phyloP scores from a whole-genome alignment of 192 early-diverging fungal genomes.

The Backusella westeae region DNA sequence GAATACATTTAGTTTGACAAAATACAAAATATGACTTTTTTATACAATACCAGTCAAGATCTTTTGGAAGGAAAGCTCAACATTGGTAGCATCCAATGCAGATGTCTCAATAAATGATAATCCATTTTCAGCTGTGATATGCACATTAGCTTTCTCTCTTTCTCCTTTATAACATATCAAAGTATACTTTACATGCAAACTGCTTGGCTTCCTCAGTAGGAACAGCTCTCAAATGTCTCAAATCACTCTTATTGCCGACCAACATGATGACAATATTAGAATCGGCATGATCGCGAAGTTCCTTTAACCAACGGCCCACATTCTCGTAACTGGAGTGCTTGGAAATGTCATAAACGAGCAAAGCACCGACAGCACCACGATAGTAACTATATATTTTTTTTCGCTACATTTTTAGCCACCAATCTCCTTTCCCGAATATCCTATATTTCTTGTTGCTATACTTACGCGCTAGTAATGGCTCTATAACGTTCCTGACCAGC shows the following conservation, averaged over 20 bases:
- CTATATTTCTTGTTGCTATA: not conserved
- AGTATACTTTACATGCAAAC: conserved; percentile 73
- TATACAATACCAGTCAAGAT: conserved; percentile 80
- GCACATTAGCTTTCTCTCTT: not conserved
- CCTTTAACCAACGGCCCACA: conserved; percentile 97
- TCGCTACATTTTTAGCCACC: not conserved
- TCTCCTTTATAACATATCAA: not conserved
- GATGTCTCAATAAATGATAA: conserved; percentile 99
- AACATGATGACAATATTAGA: conserved; percentile 99
- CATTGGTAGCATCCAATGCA: conserved; percentile 95
- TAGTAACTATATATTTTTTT: conserved; percentile 67
- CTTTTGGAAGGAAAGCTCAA: conserved; percentile 94
- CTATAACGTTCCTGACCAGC: conserved; percentile 78
- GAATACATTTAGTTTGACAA: not conserved
- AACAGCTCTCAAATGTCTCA: conserved; percentile 93
- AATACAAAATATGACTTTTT: not conserved
- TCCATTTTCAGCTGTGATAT: conserved; percentile 73
- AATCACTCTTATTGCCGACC: conserved; percentile 99
- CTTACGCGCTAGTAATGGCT: conserved; percentile 74
- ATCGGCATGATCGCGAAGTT: conserved; percentile 95
- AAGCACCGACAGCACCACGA: conserved; percentile 94
- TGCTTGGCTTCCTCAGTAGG: conserved; percentile 97
- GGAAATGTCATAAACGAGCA: conserved; percentile 97
- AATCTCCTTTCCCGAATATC: not conserved
- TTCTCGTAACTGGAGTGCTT: conserved; percentile 95